A percentile compares a stretch with the other conserved stretches of the same genome.
phyloP scores from a whole-genome alignment of 1,139 yeast genomes.

The Pneumocystis sp. region DNA sequence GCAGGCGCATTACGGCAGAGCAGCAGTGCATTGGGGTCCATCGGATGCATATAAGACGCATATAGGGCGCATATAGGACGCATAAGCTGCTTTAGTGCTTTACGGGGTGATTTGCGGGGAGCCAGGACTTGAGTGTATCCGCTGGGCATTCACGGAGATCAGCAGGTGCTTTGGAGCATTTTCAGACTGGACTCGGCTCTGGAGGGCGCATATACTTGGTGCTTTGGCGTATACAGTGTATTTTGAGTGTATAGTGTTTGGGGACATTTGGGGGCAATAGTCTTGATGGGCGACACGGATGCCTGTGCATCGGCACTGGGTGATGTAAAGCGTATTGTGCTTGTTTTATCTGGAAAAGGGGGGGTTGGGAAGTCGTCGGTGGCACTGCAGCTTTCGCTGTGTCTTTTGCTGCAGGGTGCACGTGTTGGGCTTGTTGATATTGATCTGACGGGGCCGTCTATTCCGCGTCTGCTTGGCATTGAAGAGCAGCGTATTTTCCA shows the following conservation, averaged over 20 bases:
- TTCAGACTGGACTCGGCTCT: too few species aligned
- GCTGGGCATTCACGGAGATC: too few species aligned
- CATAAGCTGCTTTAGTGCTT: not conserved
- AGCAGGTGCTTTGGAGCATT: too few species aligned
- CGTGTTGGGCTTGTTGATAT: slow-evolving; percentile 88
- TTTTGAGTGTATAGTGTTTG: too few species aligned
- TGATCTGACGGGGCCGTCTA: slow-evolving; percentile 91
- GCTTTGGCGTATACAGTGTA: too few species aligned
- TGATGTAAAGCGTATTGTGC: slow-evolving; percentile 45
- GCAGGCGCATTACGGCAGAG: too few species aligned
- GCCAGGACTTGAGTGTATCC: too few species aligned
- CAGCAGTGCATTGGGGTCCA: too few species aligned
- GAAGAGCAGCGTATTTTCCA: slow-evolving; percentile 71
- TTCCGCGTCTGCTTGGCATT: slow-evolving; percentile 91
- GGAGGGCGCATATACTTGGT: too few species aligned
- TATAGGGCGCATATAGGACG: not conserved
- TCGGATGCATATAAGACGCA: not conserved
- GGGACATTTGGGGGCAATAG: too few species aligned
- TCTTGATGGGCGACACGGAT: too few species aligned
- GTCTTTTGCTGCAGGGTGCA: slow-evolving; percentile 52
- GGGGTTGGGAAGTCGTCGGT: slow-evolving; percentile 96
- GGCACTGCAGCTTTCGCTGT: slow-evolving; percentile 79
- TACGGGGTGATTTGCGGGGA: not conserved
- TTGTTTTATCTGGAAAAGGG: slow-evolving; percentile 87
- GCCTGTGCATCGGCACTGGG: too few species aligned